phyloP scores from a whole-genome alignment of 1,284 basidiomycete species.

The Apiotrichum laibachii region DNA sequence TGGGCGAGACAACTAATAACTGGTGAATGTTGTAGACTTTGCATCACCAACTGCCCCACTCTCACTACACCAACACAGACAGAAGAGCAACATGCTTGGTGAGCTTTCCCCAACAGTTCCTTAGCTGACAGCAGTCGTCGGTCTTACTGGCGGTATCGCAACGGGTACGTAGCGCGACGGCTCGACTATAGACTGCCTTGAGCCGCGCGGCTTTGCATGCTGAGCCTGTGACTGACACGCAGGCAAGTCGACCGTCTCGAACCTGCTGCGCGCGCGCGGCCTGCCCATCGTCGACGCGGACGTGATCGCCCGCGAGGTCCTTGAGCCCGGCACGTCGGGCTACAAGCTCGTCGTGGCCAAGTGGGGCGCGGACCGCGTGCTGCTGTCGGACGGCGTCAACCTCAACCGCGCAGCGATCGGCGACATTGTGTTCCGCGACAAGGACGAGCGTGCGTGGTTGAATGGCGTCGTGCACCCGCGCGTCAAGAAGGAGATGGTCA shows the following conservation, averaged over 20 bases:
- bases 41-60: too few species aligned
- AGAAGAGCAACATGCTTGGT: slow-evolving; percentile 6
- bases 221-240: neutral
- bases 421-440: slow-evolving; percentile 77
- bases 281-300: slow-evolving; percentile 91
- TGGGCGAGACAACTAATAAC: too few species aligned
- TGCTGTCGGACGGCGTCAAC: slow-evolving; percentile 63
- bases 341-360: slow-evolving; percentile 65
- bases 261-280: slow-evolving; percentile 58
- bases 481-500: slow-evolving; percentile 72
- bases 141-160: slow-evolving; percentile 93
- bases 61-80: neutral
- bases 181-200: too few species aligned
- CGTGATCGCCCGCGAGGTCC: slow-evolving; percentile 79
- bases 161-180: slow-evolving; percentile 60
- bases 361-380: slow-evolving; percentile 67
- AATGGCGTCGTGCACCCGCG: slow-evolving; percentile 89
- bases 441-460: slow-evolving; percentile 65
- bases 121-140: slow-evolving; percentile 66
- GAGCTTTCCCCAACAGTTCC: neutral
- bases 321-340: slow-evolving; percentile 76
- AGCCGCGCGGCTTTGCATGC: too few species aligned
- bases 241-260: slow-evolving; percentile 83
- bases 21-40: too few species aligned
- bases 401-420: slow-evolving; percentile 83